Conservation (phyloP, 176 grass and related monocot species). For the Eremochloa ophiuroides region DNA sequence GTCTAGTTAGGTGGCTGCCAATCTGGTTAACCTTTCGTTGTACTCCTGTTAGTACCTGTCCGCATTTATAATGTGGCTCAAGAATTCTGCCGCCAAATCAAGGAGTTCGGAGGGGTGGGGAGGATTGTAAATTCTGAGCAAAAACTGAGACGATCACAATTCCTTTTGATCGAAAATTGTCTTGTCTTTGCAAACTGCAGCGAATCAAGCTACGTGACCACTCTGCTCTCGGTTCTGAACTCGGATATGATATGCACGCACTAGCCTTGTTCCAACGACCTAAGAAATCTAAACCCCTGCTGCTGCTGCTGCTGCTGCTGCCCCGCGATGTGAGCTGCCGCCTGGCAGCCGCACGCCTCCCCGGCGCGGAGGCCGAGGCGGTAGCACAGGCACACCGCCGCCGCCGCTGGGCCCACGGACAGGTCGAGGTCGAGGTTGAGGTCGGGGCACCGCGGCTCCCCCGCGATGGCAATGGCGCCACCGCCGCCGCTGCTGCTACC, state of each 20-base stretch:
- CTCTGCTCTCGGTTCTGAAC: not conserved
- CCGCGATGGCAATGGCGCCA: conserved; percentile 29
- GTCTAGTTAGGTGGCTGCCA: not conserved
- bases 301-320: too few species aligned
- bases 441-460: conserved; percentile 69
- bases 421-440: conserved; percentile 76
- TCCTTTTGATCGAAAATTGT: not conserved
- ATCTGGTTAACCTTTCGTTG: not conserved
- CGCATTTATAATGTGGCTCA: not conserved
- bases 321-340: conserved; percentile 16
- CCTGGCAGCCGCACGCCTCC: conserved; percentile 54
- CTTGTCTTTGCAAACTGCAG: conserved; percentile 23
- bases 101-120: too few species aligned
- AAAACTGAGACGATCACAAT: not conserved
- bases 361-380: conserved; percentile 44
- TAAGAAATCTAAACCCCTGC: conserved; percentile 45
- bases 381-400: conserved; percentile 66
- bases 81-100: not conserved
- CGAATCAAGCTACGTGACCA: conserved; percentile 13
- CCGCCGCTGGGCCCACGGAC: conserved; percentile 43
- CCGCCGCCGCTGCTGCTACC: conserved; percentile 30
- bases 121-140: not conserved
- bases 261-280: conserved; percentile 58
- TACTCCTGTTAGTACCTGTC: not conserved
- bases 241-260: conserved; percentile 36